These are phyloP conservation scores for Nakaseomyces kungkrabaensis DNA, from an alignment of 1,139 yeast genomes.

Conservation along the genomic window DNA sequence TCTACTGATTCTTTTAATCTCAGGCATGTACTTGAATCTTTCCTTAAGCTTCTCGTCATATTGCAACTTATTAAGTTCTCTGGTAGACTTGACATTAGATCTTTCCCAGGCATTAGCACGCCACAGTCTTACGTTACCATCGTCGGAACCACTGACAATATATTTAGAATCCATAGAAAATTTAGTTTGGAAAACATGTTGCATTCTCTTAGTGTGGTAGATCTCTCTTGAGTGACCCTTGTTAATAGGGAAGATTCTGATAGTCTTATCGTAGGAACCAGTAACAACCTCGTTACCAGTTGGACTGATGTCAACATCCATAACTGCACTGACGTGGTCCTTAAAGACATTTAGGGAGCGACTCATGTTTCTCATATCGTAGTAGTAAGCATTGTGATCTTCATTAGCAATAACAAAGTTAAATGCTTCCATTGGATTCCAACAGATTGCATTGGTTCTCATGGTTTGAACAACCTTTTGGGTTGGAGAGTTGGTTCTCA, in stretches of 20 bases:
- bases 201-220: conserved; percentile 97
- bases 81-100: conserved; percentile 67
- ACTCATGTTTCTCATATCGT: conserved; percentile 90
- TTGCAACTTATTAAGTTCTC: conserved; percentile 75
- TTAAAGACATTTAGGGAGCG: conserved; percentile 76
- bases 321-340: conserved; percentile 93
- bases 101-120: conserved; percentile 79
- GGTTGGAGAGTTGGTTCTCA: conserved; percentile 85
- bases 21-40: conserved; percentile 93
- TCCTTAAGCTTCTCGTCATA: conserved; percentile 88
- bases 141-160: conserved; percentile 87
- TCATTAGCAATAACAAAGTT: conserved; percentile 87
- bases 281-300: conserved; percentile 95
- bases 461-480: conserved; percentile 79
- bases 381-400: conserved; percentile 88
- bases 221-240: conserved; percentile 93
- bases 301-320: conserved; percentile 91
- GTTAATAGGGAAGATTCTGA: conserved; percentile 62
- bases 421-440: conserved; percentile 98
- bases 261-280: conserved; percentile 89
- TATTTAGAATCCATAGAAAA: conserved; percentile 84
- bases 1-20: conserved; percentile 75
- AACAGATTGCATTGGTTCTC: conserved; percentile 76
- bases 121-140: conserved; percentile 92
- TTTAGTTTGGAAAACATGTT: conserved; percentile 74